Evolutionary conservation across 352 stramenopile genomes (phyloP).

Genomic region (Globisporangium emineosum): DNA sequence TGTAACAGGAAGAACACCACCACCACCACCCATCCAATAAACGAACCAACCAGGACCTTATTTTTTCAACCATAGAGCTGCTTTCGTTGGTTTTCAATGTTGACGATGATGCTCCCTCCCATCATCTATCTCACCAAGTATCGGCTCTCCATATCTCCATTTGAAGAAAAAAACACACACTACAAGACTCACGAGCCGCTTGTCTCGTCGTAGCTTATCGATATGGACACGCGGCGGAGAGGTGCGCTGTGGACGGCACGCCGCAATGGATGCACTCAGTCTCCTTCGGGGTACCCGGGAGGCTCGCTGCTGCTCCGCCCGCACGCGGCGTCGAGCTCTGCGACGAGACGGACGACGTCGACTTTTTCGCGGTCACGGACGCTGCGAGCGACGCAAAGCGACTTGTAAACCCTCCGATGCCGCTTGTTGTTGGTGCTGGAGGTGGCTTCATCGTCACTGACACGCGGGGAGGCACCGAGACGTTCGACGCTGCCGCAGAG

Average conservation of each 20-base stretch:
- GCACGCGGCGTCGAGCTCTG: slow-evolving; percentile 26
- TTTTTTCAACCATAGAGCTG: not conserved
- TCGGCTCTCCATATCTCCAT: too few species aligned
- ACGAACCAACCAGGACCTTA: too few species aligned
- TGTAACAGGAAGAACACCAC: slow-evolving; percentile 16
- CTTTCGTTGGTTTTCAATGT: not conserved
- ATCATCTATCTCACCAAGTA: too few species aligned
- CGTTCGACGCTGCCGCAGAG: slow-evolving; percentile 12
- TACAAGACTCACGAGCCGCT: not conserved
- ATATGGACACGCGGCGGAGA: slow-evolving; percentile 52
- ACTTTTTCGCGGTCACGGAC: slow-evolving; percentile 54
- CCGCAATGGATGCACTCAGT: slow-evolving; percentile 45
- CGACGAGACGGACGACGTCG: slow-evolving; percentile 17
- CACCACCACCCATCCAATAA: slow-evolving; percentile 9
- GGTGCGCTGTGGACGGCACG: slow-evolving; percentile 40
- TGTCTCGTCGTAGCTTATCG: slow-evolving; percentile 24
- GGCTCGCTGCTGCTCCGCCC: slow-evolving; percentile 23
- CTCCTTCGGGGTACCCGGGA: slow-evolving; percentile 26
- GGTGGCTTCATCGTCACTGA: slow-evolving; percentile 19
- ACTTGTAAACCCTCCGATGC: slow-evolving; percentile 37
- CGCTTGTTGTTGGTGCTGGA: slow-evolving; percentile 24
- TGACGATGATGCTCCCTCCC: not conserved
- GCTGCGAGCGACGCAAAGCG: slow-evolving; percentile 58
- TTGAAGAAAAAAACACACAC: not conserved
- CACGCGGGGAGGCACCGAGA: slow-evolving; percentile 34